Conservation (phyloP, 2,329 filamentous ascomycete genomes). For the Fusarium penzigii region DNA sequence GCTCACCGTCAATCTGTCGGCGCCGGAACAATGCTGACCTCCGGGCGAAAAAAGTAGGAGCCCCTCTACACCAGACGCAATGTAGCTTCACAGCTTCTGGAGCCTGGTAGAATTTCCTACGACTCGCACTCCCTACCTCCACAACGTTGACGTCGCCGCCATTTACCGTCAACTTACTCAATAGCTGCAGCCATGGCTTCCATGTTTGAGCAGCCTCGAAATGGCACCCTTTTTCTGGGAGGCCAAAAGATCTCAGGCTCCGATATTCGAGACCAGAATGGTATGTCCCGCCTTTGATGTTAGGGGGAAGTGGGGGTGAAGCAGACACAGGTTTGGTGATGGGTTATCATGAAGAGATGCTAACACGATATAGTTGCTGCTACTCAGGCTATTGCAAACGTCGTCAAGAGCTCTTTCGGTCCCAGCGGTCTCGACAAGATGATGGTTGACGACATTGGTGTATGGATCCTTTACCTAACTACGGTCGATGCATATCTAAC, state of each 20-base stretch:
- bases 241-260: constrained; percentile 96
- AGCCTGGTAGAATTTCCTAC: constrained; percentile 34
- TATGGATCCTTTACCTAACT: constrained; percentile 45
- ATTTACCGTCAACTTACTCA: constrained; percentile 23
- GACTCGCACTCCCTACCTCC: constrained; percentile 23
- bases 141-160: constrained; percentile 28
- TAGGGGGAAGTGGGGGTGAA: constrained; percentile 29
- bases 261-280: constrained; percentile 97
- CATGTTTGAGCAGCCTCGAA: constrained; percentile 93
- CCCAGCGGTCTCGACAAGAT: constrained; percentile 98
- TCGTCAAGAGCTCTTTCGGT: constrained; percentile 98
- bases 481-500: constrained; percentile 20
- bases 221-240: constrained; percentile 94
- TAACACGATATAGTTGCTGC: constrained; percentile 67
- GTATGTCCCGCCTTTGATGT: constrained; percentile 46
- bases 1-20: constrained; percentile 9
- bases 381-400: constrained; percentile 96
- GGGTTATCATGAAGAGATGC: constrained; percentile 14
- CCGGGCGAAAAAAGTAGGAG: constrained; percentile 27
- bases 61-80: constrained; percentile 23
- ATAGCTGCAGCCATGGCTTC: constrained; percentile 69
- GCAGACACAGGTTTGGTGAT: constrained; percentile 16
- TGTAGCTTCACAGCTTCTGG: constrained; percentile 34
- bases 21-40: constrained; percentile 28
- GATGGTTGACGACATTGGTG: constrained; percentile 99